Percentiles rank a stretch among this genome's conserved stretches.
phyloP scores from a whole-genome alignment of 768 basidiomycete species.

The Suillus occidentalis region DNA sequence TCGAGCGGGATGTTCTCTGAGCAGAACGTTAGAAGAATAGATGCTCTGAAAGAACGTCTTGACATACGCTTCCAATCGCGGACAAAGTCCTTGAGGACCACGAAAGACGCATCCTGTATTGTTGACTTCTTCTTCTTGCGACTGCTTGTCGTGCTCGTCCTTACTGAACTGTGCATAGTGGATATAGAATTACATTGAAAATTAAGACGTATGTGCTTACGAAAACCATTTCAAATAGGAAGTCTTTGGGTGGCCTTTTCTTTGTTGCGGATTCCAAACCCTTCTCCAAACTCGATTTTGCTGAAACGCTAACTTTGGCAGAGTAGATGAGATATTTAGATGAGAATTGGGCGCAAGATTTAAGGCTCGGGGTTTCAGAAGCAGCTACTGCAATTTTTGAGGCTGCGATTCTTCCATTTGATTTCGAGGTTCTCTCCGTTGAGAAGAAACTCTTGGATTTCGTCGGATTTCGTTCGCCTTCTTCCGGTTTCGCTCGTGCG shows the following conservation, averaged over 20 bases:
- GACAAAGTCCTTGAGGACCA: constrained; percentile 62
- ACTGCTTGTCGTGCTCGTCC: constrained; percentile 69
- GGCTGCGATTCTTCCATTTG: not conserved
- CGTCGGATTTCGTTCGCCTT: constrained; percentile 3
- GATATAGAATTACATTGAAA: not conserved
- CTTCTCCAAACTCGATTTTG: constrained; percentile 56
- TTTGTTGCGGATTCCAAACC: constrained; percentile 87
- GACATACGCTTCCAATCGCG: constrained; percentile 73
- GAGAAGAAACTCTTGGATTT: constrained; percentile 2
- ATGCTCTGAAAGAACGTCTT: not conserved
- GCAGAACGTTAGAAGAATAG: constrained; percentile 29
- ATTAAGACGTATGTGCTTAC: constrained; percentile 38
- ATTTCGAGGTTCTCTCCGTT: not conserved
- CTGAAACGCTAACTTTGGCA: constrained; percentile 46
- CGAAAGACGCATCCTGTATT: constrained; percentile 64
- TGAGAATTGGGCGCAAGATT: not conserved
- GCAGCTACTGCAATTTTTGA: not conserved
- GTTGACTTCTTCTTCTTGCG: constrained; percentile 62
- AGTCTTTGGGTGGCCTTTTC: constrained; percentile 76
- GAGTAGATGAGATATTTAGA: constrained; percentile 10
- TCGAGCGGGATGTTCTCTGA: constrained; percentile 47
- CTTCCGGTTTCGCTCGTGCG: not conserved
- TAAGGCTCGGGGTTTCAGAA: not conserved
- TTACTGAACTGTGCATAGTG: constrained; percentile 57
- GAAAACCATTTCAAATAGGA: constrained; percentile 81